Conservation (phyloP, 148 eudicot genomes). For the Bassia scoparia region DNA sequence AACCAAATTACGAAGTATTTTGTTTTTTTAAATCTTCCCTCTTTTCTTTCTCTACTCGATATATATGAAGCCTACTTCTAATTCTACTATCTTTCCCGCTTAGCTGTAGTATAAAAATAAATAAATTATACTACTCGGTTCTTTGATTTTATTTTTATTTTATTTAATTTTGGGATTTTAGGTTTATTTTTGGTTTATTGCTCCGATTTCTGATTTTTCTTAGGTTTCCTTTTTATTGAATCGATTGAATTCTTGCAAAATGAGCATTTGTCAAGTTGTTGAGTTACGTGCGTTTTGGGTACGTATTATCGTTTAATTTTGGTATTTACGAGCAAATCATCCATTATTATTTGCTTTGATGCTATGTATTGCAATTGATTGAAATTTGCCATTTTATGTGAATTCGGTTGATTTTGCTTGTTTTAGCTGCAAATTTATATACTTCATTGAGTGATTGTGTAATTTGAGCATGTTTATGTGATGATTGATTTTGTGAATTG, state of each 20-base stretch:
- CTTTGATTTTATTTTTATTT: background rate
- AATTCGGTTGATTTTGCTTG: too few relatives aligned
- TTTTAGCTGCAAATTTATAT: background rate
- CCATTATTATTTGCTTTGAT: too few relatives aligned
- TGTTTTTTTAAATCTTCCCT: background rate
- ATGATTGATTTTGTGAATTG: background rate
- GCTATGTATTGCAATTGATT: too few relatives aligned
- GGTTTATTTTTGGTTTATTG: conserved; percentile 9
- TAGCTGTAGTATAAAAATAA: too few relatives aligned
- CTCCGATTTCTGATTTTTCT: background rate
- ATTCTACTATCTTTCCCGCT: too few relatives aligned
- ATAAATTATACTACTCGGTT: background rate
- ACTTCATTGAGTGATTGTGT: background rate
- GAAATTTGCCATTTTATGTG: too few relatives aligned
- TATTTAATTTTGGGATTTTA: background rate
- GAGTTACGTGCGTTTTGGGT: conserved; percentile 13
- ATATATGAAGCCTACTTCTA: too few relatives aligned
- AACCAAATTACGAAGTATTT: background rate
- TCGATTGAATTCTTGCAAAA: conserved; percentile 16
- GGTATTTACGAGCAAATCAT: background rate
- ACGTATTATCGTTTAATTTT: background rate
- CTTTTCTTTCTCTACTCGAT: too few relatives aligned
- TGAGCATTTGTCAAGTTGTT: background rate
- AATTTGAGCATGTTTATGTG: background rate
- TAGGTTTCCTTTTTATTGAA: background rate